Percentiles rank a stretch among this genome's conserved stretches.
phyloP scores from a whole-genome alignment of 495 filamentous ascomycete genomes.

The Daldinia decipiens region DNA sequence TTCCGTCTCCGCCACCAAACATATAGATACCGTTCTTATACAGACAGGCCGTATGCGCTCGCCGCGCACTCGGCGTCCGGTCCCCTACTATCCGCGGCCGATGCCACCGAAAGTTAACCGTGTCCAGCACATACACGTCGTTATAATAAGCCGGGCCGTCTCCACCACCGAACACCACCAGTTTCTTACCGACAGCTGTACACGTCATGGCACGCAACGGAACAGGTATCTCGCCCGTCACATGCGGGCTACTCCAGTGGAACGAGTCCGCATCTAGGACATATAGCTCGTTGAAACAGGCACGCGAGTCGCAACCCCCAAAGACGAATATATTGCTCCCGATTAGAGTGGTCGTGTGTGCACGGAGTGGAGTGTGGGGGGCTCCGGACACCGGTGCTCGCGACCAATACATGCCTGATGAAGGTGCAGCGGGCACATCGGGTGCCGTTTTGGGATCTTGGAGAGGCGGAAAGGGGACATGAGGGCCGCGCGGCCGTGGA shows the following conservation, averaged over 20 bases:
- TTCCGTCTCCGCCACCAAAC: slow-evolving; percentile 73
- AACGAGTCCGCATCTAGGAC: slow-evolving; percentile 73
- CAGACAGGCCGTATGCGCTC: slow-evolving; percentile 72
- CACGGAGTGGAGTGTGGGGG: slow-evolving; percentile 66
- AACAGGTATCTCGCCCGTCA: slow-evolving; percentile 68
- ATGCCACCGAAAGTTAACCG: slow-evolving; percentile 69
- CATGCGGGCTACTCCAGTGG: slow-evolving; percentile 67
- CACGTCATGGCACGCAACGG: slow-evolving; percentile 73
- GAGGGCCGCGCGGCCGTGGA: slow-evolving; percentile 48
- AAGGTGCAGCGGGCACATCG: slow-evolving; percentile 68
- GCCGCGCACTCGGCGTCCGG: slow-evolving; percentile 62
- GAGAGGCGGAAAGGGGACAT: slow-evolving; percentile 64
- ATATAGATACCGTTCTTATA: slow-evolving; percentile 75
- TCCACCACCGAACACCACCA: slow-evolving; percentile 72
- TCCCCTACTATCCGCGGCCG: slow-evolving; percentile 64
- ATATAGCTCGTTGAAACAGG: slow-evolving; percentile 73
- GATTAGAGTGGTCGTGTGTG: slow-evolving; percentile 70
- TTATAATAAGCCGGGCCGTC: slow-evolving; percentile 75
- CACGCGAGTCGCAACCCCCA: slow-evolving; percentile 70
- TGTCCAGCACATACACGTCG: slow-evolving; percentile 74
- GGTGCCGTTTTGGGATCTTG: slow-evolving; percentile 65
- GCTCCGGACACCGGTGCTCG: slow-evolving; percentile 66
- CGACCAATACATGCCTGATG: slow-evolving; percentile 76
- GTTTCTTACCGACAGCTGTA: slow-evolving; percentile 72
- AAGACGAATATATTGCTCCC: slow-evolving; percentile 72